Base-by-base conservation (phyloP, 2,329 filamentous ascomycete species). In the Colletotrichum eremochloae region DNA sequence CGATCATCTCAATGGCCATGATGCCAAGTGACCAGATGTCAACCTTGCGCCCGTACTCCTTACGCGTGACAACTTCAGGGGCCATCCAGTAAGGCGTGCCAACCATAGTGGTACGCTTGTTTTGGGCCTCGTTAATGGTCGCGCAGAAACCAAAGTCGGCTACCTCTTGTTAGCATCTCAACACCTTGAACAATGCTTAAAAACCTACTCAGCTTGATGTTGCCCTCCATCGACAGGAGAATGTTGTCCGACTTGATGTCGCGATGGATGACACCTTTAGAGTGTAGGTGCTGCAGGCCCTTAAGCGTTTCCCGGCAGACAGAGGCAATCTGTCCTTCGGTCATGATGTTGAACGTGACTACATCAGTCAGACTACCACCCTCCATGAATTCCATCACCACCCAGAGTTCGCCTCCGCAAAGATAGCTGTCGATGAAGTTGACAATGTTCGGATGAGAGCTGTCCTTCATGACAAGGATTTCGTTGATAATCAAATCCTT, bases 41-140 rank as follows among this genome's bases (percentile, higher is more conserved):
- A 67, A 99, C 96, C 83, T 98, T 99, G 74, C 96, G 93, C 76
- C 96, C 96, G 82, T 99, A 99, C 83, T 98, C 96, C 82, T 98
- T 98, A 53, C 95, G 89, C 8, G 95, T 98, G 38, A 99, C 96
- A 31, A 99, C 96, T 83, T 99, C 96, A 4, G 96, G 96, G 1
- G 96, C 96, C 96, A 99, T 99, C 96, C 96, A 99, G 83, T 99
- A 99, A 2, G 96, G 96, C 9, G 96, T 98, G 66, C 96, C 96
- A 56, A 99, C 96, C 96, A 98, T 99, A 18, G 96, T 99, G 5
- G 95, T 98, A 72, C 96, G 93, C 87, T 98, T 98, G 84, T 95
- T 97, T 77, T 98, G 95, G 38, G 93, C 93, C 79, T 98, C 96
- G 80, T 98, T 98, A 83, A 98, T 98, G 80, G 97, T 97, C 33